Evolutionary conservation across 2,329 filamentous ascomycete species (phyloP), one percentile per base, ranked within the genome.

Genomic region (Neonectria faginata): DNA sequence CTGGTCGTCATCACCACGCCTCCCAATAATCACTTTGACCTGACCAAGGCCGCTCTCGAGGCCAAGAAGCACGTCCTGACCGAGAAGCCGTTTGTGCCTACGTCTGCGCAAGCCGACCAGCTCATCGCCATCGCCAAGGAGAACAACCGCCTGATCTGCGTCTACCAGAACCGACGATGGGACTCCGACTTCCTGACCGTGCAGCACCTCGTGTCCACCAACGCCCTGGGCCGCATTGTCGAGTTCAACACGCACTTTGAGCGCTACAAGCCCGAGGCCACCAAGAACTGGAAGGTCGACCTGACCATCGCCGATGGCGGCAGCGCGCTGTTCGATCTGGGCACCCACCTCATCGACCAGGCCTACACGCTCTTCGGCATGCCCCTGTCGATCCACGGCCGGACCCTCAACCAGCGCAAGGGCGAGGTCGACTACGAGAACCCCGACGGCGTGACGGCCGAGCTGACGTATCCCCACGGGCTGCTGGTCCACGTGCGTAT

Each of bases 161-260:
- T 92, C n/a, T 92, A 91, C 78, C 90, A 92, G 81, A 92, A 93
- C 81, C 87, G 92, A 31, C 84, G 92, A 57, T 95, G 88, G 87
- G 92, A 96, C 75, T 83, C 87, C 36, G 92, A 95, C 79, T 96
- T 92, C 70, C 79, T 91, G 50, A 92, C 91, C 0, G 82, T 93
- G 50, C 83, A 83, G 70, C 84, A 89, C 69, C 83, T 94, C 27
- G 73, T 94, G 39, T 78, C 80, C 12, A 83, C 86, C 31, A 86
- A 84, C 41, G 81, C 81, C 0, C 82, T 95, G 4, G 92, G 92
- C 58, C 85, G 91, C n/a, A 80, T 94, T 42, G 85, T 91, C 58
- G 92, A 95, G 79, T 92, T 91, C 74, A 88, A 94, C 78, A 91
- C 90, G 22, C 92, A 94, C 80, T 94, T 94, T 74, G 92, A 95